phyloP scores from a whole-genome alignment of 192 early-diverging fungal species.

The Haplosporangium gracile region DNA sequence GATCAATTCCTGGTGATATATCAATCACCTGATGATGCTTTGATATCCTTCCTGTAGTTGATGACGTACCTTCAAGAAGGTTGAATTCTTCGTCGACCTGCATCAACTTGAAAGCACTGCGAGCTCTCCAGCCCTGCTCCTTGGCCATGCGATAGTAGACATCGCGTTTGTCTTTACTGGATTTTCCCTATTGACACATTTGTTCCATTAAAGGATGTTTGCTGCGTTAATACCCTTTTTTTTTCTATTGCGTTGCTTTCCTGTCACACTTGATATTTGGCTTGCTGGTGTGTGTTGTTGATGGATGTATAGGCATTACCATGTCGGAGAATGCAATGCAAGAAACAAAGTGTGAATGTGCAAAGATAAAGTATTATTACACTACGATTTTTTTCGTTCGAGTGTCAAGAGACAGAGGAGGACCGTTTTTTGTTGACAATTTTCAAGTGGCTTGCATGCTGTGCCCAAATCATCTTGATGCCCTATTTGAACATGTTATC shows the following conservation, averaged over 20 bases:
- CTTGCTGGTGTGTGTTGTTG: not conserved
- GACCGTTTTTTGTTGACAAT: conserved; percentile 25
- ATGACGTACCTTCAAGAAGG: conserved; percentile 77
- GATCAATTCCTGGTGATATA: not conserved
- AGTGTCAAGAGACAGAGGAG: not conserved
- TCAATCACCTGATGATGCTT: not conserved
- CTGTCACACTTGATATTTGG: not conserved
- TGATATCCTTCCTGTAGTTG: not conserved
- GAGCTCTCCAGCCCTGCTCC: conserved; percentile 97
- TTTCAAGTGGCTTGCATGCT: conserved; percentile 28
- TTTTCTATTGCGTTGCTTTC: not conserved
- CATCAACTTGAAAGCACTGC: conserved; percentile 97
- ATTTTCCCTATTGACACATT: conserved; percentile 70
- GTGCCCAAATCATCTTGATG: not conserved
- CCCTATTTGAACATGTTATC: not conserved
- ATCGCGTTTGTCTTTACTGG: conserved; percentile 95
- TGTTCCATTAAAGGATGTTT: not conserved
- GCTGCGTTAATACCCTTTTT: not conserved
- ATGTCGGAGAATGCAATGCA: not conserved
- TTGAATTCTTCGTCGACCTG: conserved; percentile 97
- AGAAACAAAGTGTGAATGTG: conserved; percentile 2
- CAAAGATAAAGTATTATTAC: not conserved
- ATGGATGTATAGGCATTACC: not conserved
- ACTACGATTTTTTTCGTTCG: not conserved
- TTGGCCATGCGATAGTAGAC: conserved; percentile 97